Conservation (phyloP, 78 protist species). For the slime mould (Dictyostelium discoideum) region DNA sequence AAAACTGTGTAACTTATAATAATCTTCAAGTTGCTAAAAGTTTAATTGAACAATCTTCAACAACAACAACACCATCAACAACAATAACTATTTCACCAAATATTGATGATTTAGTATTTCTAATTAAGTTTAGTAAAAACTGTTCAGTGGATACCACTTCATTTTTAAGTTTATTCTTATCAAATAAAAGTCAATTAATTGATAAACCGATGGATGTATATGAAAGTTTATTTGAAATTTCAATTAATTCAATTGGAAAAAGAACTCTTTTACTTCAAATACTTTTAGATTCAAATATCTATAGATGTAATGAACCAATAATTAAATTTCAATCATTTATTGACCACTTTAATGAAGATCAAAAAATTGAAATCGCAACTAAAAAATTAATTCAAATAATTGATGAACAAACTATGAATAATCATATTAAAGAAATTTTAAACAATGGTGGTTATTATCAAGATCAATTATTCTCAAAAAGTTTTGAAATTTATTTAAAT, state of each 20-base stretch:
- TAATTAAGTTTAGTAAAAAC: neutral
- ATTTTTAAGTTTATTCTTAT: neutral
- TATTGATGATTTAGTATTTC: neutral
- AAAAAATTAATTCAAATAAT: neutral
- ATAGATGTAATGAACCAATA: neutral
- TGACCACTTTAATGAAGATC: neutral
- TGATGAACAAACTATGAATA: neutral
- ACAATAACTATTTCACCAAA: neutral
- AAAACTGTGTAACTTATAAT: neutral
- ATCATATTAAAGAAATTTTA: neutral
- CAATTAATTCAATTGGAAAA: neutral
- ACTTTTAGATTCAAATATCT: neutral
- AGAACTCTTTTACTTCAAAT: neutral
- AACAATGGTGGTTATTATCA: neutral
- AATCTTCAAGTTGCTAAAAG: neutral
- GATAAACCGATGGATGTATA: neutral
- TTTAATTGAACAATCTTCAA: neutral
- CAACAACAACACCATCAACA: too few species aligned
- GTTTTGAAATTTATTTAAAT: neutral
- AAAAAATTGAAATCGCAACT: neutral
- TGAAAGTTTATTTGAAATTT: neutral
- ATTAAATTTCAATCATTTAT: neutral
- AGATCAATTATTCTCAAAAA: neutral
- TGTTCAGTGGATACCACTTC: neutral
- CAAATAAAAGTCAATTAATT: neutral